A percentile compares a stretch with the other conserved stretches of the same genome.
Evolutionary conservation across 2,329 filamentous ascomycete species (phyloP).

Genomic region (Macrophomina pseudophaseolina): DNA sequence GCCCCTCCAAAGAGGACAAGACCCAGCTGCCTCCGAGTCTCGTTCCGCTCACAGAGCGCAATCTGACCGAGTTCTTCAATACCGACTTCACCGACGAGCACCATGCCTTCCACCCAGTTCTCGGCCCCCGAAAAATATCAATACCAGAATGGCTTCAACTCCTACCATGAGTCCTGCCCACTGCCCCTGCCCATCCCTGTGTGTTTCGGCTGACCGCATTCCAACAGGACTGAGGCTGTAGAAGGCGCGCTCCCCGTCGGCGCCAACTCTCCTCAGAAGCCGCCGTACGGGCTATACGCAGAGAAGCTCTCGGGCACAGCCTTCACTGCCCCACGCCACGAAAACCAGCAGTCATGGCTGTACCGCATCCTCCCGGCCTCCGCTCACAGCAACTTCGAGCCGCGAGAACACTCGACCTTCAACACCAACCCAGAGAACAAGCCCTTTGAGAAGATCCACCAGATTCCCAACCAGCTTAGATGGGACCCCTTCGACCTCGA

Average conservation of each 20-base stretch:
- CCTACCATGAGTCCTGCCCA: constrained; percentile 71
- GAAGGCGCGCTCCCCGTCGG: constrained; percentile 74
- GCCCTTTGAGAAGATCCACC: constrained; percentile 65
- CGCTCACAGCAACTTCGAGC: constrained; percentile 61
- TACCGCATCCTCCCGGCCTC: constrained; percentile 64
- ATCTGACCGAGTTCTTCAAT: constrained; percentile 38
- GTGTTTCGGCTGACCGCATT: constrained; percentile 21
- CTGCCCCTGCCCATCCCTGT: constrained; percentile 14
- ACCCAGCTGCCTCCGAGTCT: constrained; percentile 34
- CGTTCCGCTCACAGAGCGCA: constrained; percentile 36
- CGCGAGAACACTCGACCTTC: constrained; percentile 54
- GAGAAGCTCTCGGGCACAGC: constrained; percentile 70
- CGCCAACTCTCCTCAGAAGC: constrained; percentile 82
- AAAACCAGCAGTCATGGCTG: constrained; percentile 65
- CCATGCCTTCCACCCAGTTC: constrained; percentile 70
- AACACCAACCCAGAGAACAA: constrained; percentile 57
- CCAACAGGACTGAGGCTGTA: constrained; percentile 72
- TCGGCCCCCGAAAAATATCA: constrained; percentile 69
- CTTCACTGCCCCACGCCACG: constrained; percentile 62
- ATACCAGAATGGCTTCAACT: constrained; percentile 80
- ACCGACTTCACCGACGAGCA: constrained; percentile 39
- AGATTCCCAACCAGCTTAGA: constrained; percentile 80
- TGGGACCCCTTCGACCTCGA: constrained; percentile 81
- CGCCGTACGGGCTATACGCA: constrained; percentile 77
- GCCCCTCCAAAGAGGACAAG: constrained; percentile 29